phyloP scores from a whole-genome alignment of 192 early-diverging fungal species.

The Rhizophagus sp. region DNA sequence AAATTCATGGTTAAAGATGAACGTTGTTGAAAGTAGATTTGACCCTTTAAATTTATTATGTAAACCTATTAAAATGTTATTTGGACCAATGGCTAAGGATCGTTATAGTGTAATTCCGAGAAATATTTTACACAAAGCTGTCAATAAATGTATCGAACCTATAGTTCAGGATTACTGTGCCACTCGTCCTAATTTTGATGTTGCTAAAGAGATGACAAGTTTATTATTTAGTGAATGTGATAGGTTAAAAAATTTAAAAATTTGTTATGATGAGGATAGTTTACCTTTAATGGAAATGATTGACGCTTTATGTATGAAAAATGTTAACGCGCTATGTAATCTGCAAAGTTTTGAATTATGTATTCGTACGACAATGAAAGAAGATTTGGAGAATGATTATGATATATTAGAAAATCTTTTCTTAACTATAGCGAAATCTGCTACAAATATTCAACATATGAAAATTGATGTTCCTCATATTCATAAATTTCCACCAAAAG shows the following conservation, averaged over 20 bases:
- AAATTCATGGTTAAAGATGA: constrained; percentile 11
- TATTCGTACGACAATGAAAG: not conserved
- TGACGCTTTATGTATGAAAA: not conserved
- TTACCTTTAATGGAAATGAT: not conserved
- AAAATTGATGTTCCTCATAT: not conserved
- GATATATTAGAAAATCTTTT: not conserved
- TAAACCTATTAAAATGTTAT: not conserved
- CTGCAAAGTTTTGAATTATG: not conserved
- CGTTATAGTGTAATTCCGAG: not conserved
- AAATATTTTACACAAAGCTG: constrained; percentile 11
- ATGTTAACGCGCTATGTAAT: not conserved
- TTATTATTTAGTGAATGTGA: constrained; percentile 6
- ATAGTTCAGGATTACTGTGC: not conserved
- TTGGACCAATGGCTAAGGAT: constrained; percentile 7
- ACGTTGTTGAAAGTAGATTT: not conserved
- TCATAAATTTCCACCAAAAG: not conserved
- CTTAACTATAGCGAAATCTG: not conserved
- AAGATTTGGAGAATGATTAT: not conserved
- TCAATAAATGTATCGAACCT: constrained; percentile 6
- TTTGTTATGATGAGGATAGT: not conserved
- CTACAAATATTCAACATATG: constrained; percentile 21
- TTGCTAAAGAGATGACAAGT: not conserved
- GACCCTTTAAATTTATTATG: not conserved
- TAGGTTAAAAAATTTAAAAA: not conserved
- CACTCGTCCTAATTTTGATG: not conserved